A percentile compares a stretch with the other conserved stretches of the same genome.
phyloP scores from a whole-genome alignment of 75 land plant genomes.

The Selaginella moellendorffii region DNA sequence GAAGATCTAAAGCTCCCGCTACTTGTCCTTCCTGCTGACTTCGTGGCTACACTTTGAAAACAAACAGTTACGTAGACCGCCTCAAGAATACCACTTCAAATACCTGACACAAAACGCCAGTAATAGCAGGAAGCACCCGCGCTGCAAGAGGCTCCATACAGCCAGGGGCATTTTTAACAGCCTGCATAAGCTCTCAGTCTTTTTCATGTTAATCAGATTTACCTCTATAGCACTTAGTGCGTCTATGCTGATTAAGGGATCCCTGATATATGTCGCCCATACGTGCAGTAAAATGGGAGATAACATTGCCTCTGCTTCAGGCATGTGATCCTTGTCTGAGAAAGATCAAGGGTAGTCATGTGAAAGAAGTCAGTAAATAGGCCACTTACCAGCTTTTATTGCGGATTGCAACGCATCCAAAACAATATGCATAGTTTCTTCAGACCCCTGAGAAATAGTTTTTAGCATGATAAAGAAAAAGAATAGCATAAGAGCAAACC shows the following conservation, averaged over 20 bases:
- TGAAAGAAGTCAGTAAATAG: neutral
- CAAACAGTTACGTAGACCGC: too few species aligned
- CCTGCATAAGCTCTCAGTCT: conserved; percentile 30
- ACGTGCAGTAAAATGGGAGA: conserved; percentile 73
- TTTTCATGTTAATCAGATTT: neutral
- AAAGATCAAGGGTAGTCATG: neutral
- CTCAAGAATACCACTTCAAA: too few species aligned
- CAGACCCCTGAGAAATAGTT: conserved; percentile 58
- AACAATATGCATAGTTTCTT: conserved; percentile 85
- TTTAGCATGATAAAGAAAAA: neutral
- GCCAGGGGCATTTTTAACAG: conserved; percentile 66
- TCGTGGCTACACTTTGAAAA: conserved; percentile 41
- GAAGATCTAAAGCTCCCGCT: conserved; percentile 74
- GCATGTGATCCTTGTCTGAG: conserved; percentile 40
- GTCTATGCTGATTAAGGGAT: conserved; percentile 92
- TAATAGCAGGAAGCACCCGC: conserved; percentile 60
- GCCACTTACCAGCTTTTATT: conserved; percentile 52
- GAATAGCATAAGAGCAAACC: conserved; percentile 20
- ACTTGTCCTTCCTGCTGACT: conserved; percentile 67
- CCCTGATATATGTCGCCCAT: conserved; percentile 72
- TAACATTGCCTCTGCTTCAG: conserved; percentile 53
- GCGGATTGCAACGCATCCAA: conserved; percentile 81
- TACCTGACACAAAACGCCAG: conserved; percentile 54
- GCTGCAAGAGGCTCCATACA: conserved; percentile 55
- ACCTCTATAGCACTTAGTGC: conserved; percentile 88